Conservation (phyloP, 2,329 filamentous ascomycete genomes). For the Apiospora sp. region DNA sequence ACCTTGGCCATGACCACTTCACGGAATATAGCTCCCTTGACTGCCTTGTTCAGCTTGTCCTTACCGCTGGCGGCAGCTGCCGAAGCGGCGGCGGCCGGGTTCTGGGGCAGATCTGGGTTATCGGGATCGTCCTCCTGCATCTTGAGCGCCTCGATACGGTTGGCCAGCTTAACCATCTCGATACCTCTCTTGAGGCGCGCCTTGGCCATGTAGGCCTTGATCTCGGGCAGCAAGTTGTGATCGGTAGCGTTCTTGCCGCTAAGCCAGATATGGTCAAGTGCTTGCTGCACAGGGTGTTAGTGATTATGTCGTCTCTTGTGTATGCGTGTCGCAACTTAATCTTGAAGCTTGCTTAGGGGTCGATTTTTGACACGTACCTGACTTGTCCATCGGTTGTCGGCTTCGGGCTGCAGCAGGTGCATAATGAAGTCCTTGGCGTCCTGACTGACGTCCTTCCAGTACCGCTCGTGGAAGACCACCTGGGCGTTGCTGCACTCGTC, state of each 20-base stretch:
- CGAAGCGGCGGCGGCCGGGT: constrained; percentile 63
- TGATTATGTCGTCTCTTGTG: not conserved
- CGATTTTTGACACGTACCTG: constrained; percentile 60
- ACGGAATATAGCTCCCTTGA: constrained; percentile 81
- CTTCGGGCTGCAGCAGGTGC: constrained; percentile 78
- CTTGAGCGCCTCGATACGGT: constrained; percentile 93
- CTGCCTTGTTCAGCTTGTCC: constrained; percentile 49
- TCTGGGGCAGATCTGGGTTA: constrained; percentile 75
- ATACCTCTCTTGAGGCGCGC: constrained; percentile 92
- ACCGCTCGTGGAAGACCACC: constrained; percentile 95
- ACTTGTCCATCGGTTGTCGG: constrained; percentile 79
- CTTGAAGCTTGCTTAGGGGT: not conserved
- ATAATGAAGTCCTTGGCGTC: constrained; percentile 97
- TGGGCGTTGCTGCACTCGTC: constrained; percentile 87
- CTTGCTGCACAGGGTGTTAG: constrained; percentile 59
- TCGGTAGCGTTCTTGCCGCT: constrained; percentile 91
- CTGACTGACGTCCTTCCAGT: constrained; percentile 96
- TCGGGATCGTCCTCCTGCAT: constrained; percentile 87
- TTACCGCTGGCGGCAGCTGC: constrained; percentile 42
- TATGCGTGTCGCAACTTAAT: constrained; percentile 17
- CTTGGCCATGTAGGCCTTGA: constrained; percentile 91
- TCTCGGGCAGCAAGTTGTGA: constrained; percentile 96
- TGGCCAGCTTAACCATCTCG: constrained; percentile 93
- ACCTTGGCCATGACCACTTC: constrained; percentile 96
- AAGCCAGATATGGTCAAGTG: constrained; percentile 86